Evolutionary conservation across 2,329 filamentous ascomycete species (phyloP).

Genomic region (Epichloe hybrida): DNA sequence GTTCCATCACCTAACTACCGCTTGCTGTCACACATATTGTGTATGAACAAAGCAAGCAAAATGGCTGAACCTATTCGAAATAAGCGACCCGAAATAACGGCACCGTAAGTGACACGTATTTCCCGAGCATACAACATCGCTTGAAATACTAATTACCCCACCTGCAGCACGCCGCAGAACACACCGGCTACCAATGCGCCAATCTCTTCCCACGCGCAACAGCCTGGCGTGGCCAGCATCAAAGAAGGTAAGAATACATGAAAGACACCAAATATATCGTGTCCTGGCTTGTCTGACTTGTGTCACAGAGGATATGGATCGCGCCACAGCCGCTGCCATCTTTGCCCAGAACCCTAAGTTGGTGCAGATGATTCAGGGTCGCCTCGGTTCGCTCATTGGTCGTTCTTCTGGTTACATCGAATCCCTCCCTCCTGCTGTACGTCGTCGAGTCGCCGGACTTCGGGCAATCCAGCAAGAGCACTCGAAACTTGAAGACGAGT

Average conservation of each 20-base stretch:
- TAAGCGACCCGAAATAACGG: constrained; percentile 44
- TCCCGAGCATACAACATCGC: constrained; percentile 7
- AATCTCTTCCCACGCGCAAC: constrained; percentile 93
- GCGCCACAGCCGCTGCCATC: constrained; percentile 73
- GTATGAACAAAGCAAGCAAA: constrained; percentile 18
- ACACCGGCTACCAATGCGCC: constrained; percentile 91
- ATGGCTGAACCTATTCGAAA: constrained; percentile 54
- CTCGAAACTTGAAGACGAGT: constrained; percentile 93
- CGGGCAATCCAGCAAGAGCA: constrained; percentile 99
- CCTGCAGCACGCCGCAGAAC: constrained; percentile 85
- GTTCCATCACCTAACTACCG: constrained; percentile 16
- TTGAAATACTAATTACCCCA: constrained; percentile 25
- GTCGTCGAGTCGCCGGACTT: constrained; percentile 83
- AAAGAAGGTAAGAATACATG: constrained; percentile 66
- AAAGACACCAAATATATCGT: neutral
- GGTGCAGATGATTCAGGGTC: constrained; percentile 95
- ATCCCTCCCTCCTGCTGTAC: constrained; percentile 77
- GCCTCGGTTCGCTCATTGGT: constrained; percentile 84
- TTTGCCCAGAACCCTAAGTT: constrained; percentile 93
- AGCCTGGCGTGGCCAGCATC: constrained; percentile 87
- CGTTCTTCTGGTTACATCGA: constrained; percentile 96
- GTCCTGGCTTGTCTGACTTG: neutral
- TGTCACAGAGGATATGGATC: constrained; percentile 72
- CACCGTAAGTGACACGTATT: constrained; percentile 37
- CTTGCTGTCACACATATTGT: constrained; percentile 4